Percentiles rank a stretch among this genome's conserved stretches.
phyloP scores from a whole-genome alignment of 1,284 basidiomycete genomes.

The Moniliophthora roreri region DNA sequence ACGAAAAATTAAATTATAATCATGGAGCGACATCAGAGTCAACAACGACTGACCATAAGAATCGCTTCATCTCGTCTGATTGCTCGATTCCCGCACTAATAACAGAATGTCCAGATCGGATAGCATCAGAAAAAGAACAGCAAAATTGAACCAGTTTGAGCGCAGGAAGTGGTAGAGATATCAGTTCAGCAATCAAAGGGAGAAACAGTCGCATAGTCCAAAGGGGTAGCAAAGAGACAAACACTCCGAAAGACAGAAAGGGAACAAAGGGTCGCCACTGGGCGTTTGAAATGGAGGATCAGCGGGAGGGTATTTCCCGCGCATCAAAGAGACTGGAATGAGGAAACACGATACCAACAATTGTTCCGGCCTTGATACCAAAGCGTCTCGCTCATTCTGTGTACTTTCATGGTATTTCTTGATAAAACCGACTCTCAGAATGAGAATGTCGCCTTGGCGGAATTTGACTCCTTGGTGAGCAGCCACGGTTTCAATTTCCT shows the following conservation, averaged over 20 bases:
- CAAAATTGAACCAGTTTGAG: neutral
- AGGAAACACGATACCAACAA: conserved; percentile 40
- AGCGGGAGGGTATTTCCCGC: neutral
- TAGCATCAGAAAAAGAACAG: neutral
- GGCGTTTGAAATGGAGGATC: neutral
- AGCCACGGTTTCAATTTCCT: conserved; percentile 62
- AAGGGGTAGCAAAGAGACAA: too few relatives aligned
- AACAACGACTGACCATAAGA: conserved; percentile 51
- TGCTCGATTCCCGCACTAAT: conserved; percentile 67
- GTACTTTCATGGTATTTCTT: conserved; percentile 51
- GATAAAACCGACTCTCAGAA: conserved; percentile 68
- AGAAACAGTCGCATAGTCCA: too few relatives aligned
- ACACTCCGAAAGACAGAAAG: too few relatives aligned
- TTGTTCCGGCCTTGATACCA: conserved; percentile 45
- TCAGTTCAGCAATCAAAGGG: neutral
- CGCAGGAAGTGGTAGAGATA: neutral
- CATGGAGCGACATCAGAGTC: conserved; percentile 3
- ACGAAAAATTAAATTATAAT: conserved; percentile 12
- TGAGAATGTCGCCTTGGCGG: conserved; percentile 57
- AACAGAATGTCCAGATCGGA: neutral
- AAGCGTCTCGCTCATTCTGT: conserved; percentile 45
- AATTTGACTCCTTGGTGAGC: conserved; percentile 60
- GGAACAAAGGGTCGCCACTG: too few relatives aligned
- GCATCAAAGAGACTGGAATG: conserved; percentile 2
- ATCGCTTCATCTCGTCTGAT: conserved; percentile 69